phyloP scores from a whole-genome alignment of 2,329 filamentous ascomycete species.

The Fusarium fujikuroi region DNA sequence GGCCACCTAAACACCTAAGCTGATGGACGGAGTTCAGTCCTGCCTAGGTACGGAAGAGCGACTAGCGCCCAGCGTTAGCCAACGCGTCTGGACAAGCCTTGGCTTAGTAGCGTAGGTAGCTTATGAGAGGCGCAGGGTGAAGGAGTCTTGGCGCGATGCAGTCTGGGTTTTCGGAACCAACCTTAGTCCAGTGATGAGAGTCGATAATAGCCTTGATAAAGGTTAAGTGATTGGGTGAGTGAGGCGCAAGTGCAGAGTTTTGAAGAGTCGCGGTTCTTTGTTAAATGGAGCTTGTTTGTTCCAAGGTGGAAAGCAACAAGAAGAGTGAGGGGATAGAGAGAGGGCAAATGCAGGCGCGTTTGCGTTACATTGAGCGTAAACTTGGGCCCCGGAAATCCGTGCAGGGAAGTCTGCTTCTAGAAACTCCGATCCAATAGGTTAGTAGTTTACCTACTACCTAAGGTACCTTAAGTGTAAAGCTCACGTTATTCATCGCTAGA shows the following conservation, averaged over 20 bases:
- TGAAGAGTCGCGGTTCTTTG: neutral
- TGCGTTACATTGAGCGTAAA: slow-evolving; percentile 14
- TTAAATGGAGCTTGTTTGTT: slow-evolving; percentile 11
- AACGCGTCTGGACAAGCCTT: slow-evolving; percentile 21
- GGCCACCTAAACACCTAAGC: slow-evolving; percentile 38
- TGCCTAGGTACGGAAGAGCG: neutral
- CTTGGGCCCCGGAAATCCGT: slow-evolving; percentile 5
- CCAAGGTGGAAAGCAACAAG: neutral
- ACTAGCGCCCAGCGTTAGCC: neutral
- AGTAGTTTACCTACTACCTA: too few species aligned
- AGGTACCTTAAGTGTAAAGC: too few species aligned
- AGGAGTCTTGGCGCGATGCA: slow-evolving; percentile 3
- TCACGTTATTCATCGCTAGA: neutral
- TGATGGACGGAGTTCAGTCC: slow-evolving; percentile 18
- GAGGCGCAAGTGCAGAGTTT: slow-evolving; percentile 6
- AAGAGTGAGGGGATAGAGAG: neutral
- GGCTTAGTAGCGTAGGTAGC: neutral
- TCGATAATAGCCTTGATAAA: neutral
- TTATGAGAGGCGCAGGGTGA: neutral
- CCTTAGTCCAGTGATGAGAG: neutral
- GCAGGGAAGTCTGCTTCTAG: slow-evolving; percentile 1
- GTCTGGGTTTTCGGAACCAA: neutral
- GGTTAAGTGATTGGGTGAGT: neutral
- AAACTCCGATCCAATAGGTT: slow-evolving; percentile 1
- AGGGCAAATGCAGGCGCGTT: neutral